Base-by-base conservation (phyloP, 2,329 filamentous ascomycete species). In the Helotiales sp. region DNA sequence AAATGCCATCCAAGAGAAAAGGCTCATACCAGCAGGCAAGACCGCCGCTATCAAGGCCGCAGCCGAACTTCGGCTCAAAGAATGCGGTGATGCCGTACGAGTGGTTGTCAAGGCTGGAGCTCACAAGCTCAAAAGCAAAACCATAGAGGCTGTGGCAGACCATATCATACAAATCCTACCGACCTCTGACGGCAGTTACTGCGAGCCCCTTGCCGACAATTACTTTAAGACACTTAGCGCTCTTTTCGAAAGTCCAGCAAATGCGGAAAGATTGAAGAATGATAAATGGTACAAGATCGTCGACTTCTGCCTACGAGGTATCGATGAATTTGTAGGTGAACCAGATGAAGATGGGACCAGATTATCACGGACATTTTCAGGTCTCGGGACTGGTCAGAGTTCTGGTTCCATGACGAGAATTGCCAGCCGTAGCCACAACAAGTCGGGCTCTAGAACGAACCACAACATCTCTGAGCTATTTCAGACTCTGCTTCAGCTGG, bases 141-240 rank as follows among this genome's bases (percentile, higher is more conserved):
- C 92, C 0, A 79, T 93, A n/a, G 82, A 87, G 65, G 84, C 89
- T 5, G 77, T 97, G 15, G 79, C 96, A 63, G 86, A 91, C 63
- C 92, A 96, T 73, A 88, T 98, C 60, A 87, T 85, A 2, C 86
- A 96, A 63, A 85, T 86, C 17, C 78, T 96, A 3, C 83, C 86
- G 1, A 81, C 78, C 15, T 72, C 80, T 1, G 82, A 86, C 54
- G 85, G 85, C 13, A 80, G 78, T 2, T 83, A 88, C 54, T 85
- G 91, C 62, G 80, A 86, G 57, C 87, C 89, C 12, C 78, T 99
- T 5, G 76, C 86, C 24, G 80, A 86, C 49, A 86, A 95, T 68
- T 96, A 97, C 70, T 81, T 90, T 64, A 96, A 90, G 75, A 83
- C 86, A 19, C 76, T 99, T 63, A 78, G 82, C 4, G 79, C 82